Evolutionary conservation across 352 stramenopile species (phyloP).

Genomic region (Pythium utonaiense): DNA sequence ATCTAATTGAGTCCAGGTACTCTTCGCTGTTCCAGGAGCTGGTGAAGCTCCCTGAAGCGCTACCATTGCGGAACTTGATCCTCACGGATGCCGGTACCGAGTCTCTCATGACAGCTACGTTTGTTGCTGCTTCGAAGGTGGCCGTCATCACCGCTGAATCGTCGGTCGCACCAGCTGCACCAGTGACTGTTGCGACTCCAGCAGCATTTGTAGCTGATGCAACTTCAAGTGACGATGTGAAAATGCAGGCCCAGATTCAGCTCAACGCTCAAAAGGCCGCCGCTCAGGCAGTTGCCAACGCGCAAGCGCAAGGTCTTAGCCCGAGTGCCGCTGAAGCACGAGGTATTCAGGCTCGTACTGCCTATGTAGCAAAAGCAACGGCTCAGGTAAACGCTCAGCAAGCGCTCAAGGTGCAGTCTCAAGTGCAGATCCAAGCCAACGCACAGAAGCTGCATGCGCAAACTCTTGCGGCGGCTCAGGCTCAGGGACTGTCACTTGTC

Average conservation of each 20-base stretch:
- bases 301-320: constrained; percentile 77
- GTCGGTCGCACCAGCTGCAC: constrained; percentile 21
- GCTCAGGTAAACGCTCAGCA: constrained; percentile 83
- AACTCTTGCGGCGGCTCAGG: constrained; percentile 77
- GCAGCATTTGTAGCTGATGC: not conserved
- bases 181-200: constrained; percentile 8
- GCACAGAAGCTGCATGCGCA: constrained; percentile 86
- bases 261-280: constrained; percentile 82
- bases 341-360: constrained; percentile 77
- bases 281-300: constrained; percentile 68
- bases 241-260: constrained; percentile 85
- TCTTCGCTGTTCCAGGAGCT: constrained; percentile 94
- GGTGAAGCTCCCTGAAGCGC: constrained; percentile 89
- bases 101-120: constrained; percentile 91
- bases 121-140: constrained; percentile 68
- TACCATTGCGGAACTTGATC: constrained; percentile 85
- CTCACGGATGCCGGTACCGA: constrained; percentile 84
- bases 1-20: constrained; percentile 84
- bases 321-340: constrained; percentile 63
- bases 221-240: constrained; percentile 51
- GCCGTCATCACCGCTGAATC: constrained; percentile 34
- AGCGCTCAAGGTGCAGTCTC: constrained; percentile 78
- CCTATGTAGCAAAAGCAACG: constrained; percentile 83
- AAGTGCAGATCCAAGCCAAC: constrained; percentile 88
- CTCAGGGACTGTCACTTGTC: constrained; percentile 79